A percentile compares a stretch with the other conserved stretches of the same genome.
These are phyloP conservation scores for Cystobasidium ongulense DNA, from an alignment of 768 basidiomycete genomes.

Conservation along the genomic window DNA sequence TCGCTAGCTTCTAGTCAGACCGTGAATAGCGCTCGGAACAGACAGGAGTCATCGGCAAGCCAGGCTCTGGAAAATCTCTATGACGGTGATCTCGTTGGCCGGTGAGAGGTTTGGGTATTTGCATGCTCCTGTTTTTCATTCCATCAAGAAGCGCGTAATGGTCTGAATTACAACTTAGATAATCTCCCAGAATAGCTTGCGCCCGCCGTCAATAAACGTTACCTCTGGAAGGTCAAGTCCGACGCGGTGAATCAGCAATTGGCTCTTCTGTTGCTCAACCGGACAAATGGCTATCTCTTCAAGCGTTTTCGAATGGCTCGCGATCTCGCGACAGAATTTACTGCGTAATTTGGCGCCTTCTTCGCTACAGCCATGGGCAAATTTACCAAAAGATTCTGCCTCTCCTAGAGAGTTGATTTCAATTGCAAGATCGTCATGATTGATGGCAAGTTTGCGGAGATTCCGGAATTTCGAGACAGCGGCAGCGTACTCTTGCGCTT, in stretches of 20 bases:
- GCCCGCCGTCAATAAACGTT: neutral
- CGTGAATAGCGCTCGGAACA: neutral
- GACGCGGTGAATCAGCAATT: neutral
- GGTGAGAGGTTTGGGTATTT: neutral
- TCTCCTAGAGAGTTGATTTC: neutral
- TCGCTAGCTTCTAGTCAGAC: neutral
- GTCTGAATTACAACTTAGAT: too few relatives aligned
- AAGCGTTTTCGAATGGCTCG: neutral
- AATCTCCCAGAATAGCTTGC: neutral
- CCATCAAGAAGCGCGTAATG: too few relatives aligned
- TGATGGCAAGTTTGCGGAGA: neutral
- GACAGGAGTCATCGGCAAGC: neutral
- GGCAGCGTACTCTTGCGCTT: neutral
- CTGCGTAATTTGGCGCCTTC: neutral
- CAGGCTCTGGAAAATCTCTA: neutral
- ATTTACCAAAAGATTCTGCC: neutral
- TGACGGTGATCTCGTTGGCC: neutral
- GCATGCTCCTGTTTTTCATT: neutral
- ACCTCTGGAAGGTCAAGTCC: neutral
- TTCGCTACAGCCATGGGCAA: neutral
- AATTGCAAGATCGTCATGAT: neutral
- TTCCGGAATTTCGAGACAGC: neutral
- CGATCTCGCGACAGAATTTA: neutral
- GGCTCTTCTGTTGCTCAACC: neutral
- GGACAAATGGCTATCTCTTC: conserved; percentile 5